Conservation (phyloP, 2,329 filamentous ascomycete genomes). For the Fusarium sp. region DNA sequence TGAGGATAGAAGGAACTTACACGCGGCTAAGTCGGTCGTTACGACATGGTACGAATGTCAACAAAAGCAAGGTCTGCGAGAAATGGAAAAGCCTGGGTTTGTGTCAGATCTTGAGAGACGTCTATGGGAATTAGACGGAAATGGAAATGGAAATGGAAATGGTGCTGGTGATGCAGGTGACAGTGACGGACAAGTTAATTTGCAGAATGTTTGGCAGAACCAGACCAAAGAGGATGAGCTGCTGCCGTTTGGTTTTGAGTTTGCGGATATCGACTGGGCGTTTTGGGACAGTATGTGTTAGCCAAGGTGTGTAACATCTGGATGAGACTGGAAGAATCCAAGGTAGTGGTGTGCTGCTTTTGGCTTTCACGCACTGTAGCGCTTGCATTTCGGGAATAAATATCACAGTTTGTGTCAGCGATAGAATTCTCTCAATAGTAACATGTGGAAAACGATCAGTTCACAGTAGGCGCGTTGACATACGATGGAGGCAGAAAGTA, state of each 20-base stretch:
- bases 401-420: too few relatives aligned
- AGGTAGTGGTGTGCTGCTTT: too few relatives aligned
- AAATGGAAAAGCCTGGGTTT: constrained; percentile 17
- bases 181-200: background rate
- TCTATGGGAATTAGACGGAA: background rate
- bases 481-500: too few relatives aligned
- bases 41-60: constrained; percentile 27
- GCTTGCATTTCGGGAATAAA: too few relatives aligned
- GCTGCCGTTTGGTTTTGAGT: constrained; percentile 32
- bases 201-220: background rate
- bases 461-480: too few relatives aligned
- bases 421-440: too few relatives aligned
- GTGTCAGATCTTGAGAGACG: constrained; percentile 9
- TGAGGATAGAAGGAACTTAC: constrained; percentile 15
- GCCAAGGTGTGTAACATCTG: background rate
- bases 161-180: rapidly evolving
- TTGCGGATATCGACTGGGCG: constrained; percentile 30
- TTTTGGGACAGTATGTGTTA: constrained; percentile 33
- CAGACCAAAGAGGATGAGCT: background rate
- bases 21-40: constrained; percentile 25
- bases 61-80: constrained; percentile 7
- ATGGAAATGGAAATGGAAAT: background rate
- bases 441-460: too few relatives aligned
- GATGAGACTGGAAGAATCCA: too few relatives aligned
- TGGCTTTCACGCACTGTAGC: too few relatives aligned